These are phyloP conservation scores for Fomitopsis serialis DNA, from an alignment of 768 basidiomycete genomes.

Conservation along the genomic window DNA sequence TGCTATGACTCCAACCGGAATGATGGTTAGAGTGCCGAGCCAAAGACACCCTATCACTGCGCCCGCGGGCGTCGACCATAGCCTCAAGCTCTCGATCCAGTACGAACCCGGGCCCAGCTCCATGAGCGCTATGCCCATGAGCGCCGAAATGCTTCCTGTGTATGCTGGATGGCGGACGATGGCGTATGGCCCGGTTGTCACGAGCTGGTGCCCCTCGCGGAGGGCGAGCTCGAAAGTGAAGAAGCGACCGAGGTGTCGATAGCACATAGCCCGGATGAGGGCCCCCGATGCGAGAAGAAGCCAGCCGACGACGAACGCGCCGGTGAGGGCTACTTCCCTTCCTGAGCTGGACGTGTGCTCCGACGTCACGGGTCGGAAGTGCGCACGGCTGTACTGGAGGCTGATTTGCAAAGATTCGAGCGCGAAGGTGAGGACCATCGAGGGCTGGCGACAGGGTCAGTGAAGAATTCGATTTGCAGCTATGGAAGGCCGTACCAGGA, in stretches of 20 bases:
- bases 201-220: slow-evolving; percentile 3
- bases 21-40: not conserved
- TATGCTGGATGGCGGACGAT: slow-evolving; percentile 14
- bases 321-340: not conserved
- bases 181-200: slow-evolving; percentile 10
- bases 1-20: not conserved
- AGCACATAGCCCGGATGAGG: not conserved
- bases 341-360: too few relatives aligned
- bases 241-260: slow-evolving; percentile 2
- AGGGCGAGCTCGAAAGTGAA: slow-evolving; percentile 14
- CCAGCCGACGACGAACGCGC: not conserved
- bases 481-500: not conserved
- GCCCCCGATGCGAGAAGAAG: not conserved
- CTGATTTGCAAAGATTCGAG: not conserved
- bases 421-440: not conserved
- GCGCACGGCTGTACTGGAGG: too few relatives aligned
- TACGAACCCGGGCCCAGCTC: slow-evolving; percentile 7
- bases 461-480: not conserved
- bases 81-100: slow-evolving; percentile 1
- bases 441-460: not conserved
- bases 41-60: not conserved
- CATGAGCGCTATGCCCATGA: slow-evolving; percentile 1
- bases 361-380: too few relatives aligned
- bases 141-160: slow-evolving; percentile 2
- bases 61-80: not conserved